phyloP scores from a whole-genome alignment of 805 yeast genomes.

The Scheffersomyces ergatensis region DNA sequence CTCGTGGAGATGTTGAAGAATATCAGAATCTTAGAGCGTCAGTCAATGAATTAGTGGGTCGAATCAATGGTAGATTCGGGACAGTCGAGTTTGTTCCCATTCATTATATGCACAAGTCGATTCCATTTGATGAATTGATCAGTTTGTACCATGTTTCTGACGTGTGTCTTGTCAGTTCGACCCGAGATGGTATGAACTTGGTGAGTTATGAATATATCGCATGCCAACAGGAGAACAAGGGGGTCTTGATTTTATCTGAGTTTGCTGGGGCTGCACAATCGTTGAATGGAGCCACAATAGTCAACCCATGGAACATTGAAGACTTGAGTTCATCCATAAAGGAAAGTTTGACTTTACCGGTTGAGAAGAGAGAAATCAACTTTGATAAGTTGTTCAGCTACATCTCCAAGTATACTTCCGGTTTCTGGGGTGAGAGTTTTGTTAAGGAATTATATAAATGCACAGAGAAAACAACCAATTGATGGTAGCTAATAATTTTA shows the following conservation, averaged over 20 bases:
- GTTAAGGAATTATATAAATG: constrained; percentile 73
- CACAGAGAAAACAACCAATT: not conserved
- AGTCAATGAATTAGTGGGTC: constrained; percentile 93
- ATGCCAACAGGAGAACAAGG: constrained; percentile 83
- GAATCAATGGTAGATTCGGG: constrained; percentile 95
- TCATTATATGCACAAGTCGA: constrained; percentile 90
- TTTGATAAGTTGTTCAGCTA: constrained; percentile 83
- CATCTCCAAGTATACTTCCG: constrained; percentile 90
- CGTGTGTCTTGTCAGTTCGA: constrained; percentile 88
- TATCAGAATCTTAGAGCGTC: constrained; percentile 90
- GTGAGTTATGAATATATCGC: constrained; percentile 97
- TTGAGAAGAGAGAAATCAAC: constrained; percentile 74
- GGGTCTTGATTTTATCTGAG: constrained; percentile 85
- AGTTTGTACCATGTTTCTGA: constrained; percentile 84
- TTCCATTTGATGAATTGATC: constrained; percentile 88
- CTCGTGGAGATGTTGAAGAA: constrained; percentile 97
- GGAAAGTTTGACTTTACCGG: constrained; percentile 82
- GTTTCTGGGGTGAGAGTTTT: constrained; percentile 96
- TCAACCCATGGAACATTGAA: constrained; percentile 98
- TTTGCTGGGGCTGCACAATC: constrained; percentile 99
- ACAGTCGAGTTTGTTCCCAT: constrained; percentile 97
- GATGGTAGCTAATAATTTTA: too few species aligned
- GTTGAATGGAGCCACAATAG: constrained; percentile 87
- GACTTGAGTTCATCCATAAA: constrained; percentile 83
- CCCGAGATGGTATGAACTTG: constrained; percentile 98